phyloP scores from a whole-genome alignment of 768 basidiomycete species.

The Rubroboletus satanas region DNA sequence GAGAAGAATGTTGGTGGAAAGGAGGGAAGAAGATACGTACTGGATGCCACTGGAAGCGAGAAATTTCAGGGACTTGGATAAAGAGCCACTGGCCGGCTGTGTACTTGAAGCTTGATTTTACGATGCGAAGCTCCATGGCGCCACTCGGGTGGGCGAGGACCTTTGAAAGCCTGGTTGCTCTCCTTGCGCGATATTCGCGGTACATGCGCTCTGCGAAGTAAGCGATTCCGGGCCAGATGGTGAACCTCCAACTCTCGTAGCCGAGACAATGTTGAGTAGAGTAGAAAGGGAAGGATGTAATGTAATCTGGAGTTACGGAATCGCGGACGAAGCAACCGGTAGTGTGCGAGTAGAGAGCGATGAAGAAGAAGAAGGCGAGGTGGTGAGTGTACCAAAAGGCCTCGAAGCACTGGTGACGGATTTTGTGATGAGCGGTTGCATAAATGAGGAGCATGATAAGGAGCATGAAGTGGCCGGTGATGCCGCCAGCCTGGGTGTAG shows the following conservation, averaged over 20 bases:
- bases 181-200: slow-evolving; percentile 77
- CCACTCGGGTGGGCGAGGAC: slow-evolving; percentile 88
- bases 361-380: slow-evolving; percentile 91
- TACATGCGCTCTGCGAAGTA: slow-evolving; percentile 87
- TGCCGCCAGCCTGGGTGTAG: slow-evolving; percentile 85
- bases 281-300: slow-evolving; percentile 79
- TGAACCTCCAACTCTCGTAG: slow-evolving; percentile 88
- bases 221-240: slow-evolving; percentile 86
- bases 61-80: slow-evolving; percentile 83
- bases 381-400: slow-evolving; percentile 98
- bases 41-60: slow-evolving; percentile 90
- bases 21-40: slow-evolving; percentile 43
- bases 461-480: slow-evolving; percentile 94
- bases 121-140: slow-evolving; percentile 90
- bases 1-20: background rate
- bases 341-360: slow-evolving; percentile 85
- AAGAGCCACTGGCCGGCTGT: slow-evolving; percentile 91
- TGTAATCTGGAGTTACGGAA: slow-evolving; percentile 67
- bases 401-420: slow-evolving; percentile 88
- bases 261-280: slow-evolving; percentile 84
- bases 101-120: slow-evolving; percentile 91
- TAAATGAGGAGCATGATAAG: slow-evolving; percentile 93
- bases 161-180: slow-evolving; percentile 74
- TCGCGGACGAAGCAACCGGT: slow-evolving; percentile 96
- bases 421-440: slow-evolving; percentile 83